Conservation (phyloP, 352 stramenopile species). For the Thraustochytrium sp. region DNA sequence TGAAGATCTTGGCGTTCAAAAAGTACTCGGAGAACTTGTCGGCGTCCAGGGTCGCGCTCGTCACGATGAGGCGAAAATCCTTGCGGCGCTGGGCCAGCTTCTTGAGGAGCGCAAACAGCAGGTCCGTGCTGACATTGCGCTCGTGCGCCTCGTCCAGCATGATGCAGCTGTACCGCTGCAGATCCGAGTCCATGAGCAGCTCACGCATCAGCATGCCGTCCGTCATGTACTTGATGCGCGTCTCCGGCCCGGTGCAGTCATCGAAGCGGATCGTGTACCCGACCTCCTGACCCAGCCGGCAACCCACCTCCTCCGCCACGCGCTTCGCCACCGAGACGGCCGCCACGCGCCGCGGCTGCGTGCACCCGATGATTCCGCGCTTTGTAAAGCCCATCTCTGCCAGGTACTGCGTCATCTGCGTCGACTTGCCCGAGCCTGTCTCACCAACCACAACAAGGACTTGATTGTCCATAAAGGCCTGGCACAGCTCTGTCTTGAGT, state of each 20-base stretch:
- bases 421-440: constrained; percentile 97
- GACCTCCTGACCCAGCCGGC: constrained; percentile 81
- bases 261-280: constrained; percentile 88
- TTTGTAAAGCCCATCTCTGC: constrained; percentile 92
- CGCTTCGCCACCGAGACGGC: constrained; percentile 94
- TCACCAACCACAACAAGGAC: constrained; percentile 89
- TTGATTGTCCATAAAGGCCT: constrained; percentile 54
- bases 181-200: constrained; percentile 90
- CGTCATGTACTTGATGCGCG: constrained; percentile 99
- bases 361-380: constrained; percentile 93
- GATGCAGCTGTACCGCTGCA: constrained; percentile 78
- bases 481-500: constrained; percentile 89
- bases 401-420: constrained; percentile 99
- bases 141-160: constrained; percentile 98
- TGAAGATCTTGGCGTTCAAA: constrained; percentile 79
- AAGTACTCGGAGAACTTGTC: constrained; percentile 73
- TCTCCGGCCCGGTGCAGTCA: constrained; percentile 84
- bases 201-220: constrained; percentile 99
- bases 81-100: constrained; percentile 60
- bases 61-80: constrained; percentile 81
- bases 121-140: constrained; percentile 93
- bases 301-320: constrained; percentile 93
- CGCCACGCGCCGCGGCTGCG: constrained; percentile 93
- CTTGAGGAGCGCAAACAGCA: constrained; percentile 89
- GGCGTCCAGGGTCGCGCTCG: constrained; percentile 73